Evolutionary conservation across 2,329 filamentous ascomycete genomes (phyloP), one percentile per base, ranked within the genome.

Genomic region (Talaromyces piceae): DNA sequence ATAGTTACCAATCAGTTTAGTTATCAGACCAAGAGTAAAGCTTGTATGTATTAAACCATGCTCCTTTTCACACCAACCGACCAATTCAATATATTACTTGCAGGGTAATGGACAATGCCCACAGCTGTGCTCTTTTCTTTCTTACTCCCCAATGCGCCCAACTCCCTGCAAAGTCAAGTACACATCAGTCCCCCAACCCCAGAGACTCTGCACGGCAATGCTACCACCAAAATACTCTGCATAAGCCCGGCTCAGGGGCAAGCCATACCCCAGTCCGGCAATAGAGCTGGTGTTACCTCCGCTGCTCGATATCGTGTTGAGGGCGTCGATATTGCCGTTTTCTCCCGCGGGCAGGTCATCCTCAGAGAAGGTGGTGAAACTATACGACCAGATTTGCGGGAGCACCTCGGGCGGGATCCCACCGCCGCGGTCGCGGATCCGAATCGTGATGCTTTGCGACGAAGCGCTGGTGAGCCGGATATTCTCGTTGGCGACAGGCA

Each of bases 181-280:
- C 1, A 84, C 81, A 70, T 85, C 82, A 3, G 81, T 83, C 0
- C 83, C 93, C 93, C 93, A 98, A 3, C 93, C 91, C 74, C 89
- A 93, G 44, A 97, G 71, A 66, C 89, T 96, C 76, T 98, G 91
- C n/a, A 98, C 84, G 4, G 84, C 84, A 53, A 98, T 93, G 2
- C 91, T 91, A 0, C 93, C 93, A 2, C 93, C 93, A 74, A 98
- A 98, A 63, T 97, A 98, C 73, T 98, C 91, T 0, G 93, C 93
- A 64, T 98, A 98, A 0, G 93, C 91, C 55, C 93, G 79, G 49
- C 90, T 90, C 20, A 98, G 71, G 1, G 93, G 93, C 56, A 98
- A 67, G 0, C 93, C 93, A 66, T 98, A 98, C 1, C 93, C 93
- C 45, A 98, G 70, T 0, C 93, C 93, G 0, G 93, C 93, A 54